These are phyloP conservation scores for Eucalyptus microcorys DNA, from an alignment of 345 rosid genomes.

Conservation along the genomic window DNA sequence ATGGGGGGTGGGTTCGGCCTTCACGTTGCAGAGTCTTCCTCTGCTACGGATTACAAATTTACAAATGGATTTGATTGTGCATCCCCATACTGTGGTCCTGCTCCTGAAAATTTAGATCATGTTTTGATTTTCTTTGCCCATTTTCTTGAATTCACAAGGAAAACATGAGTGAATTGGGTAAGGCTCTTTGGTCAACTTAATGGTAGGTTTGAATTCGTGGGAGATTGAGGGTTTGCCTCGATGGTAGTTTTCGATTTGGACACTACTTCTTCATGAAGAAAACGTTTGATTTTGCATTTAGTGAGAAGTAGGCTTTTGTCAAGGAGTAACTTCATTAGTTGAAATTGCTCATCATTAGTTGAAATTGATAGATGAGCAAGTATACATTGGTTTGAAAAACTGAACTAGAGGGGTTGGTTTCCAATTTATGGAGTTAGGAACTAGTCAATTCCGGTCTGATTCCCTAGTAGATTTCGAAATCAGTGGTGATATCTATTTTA, in stretches of 20 bases:
- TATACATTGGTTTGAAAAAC: neutral
- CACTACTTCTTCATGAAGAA: neutral
- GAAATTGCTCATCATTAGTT: neutral
- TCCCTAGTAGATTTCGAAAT: fast-evolving
- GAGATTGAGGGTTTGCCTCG: neutral
- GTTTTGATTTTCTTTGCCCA: neutral
- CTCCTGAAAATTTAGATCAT: neutral
- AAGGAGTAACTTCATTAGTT: neutral
- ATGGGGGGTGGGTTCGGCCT: neutral
- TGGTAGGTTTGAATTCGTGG: neutral
- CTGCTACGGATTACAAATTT: neutral
- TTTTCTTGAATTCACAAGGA: neutral
- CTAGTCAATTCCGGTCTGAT: neutral
- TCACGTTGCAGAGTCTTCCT: neutral
- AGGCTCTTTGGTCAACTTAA: neutral
- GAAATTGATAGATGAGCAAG: neutral
- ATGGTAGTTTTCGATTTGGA: neutral
- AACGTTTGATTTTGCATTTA: neutral
- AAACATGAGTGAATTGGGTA: neutral
- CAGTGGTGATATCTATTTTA: too few species aligned
- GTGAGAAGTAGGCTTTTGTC: neutral
- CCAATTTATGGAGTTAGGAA: neutral
- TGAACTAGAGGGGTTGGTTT: neutral
- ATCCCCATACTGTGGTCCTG: neutral
- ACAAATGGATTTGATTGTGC: neutral